Evolutionary conservation across 1,284 basidiomycete species (phyloP), one percentile per base, ranked within the genome.

Genomic region (Apiotrichum veenhuisii): DNA sequence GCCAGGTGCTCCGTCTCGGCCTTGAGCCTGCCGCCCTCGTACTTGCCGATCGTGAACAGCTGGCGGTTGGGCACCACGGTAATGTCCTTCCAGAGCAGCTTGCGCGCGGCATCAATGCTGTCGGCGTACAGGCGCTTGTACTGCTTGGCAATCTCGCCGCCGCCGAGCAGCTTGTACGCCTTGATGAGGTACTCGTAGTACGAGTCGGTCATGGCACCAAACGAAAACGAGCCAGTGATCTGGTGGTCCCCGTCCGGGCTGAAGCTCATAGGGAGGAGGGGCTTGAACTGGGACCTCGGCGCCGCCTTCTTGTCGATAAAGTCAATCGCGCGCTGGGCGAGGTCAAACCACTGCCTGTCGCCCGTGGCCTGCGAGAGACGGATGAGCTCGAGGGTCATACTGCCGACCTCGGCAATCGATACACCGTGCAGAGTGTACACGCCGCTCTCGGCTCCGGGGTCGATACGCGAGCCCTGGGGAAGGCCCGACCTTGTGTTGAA

Each of bases 151-250:
- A 62, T 54, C 12, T 63, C 41, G 26, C 41, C 42, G 5, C 67
- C 67, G 27, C 78, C 79, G 3, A 81, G 70, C 4, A 82, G 72
- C 61, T 80, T 79, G 65, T 79, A 77, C 63, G 77, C 73, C 67
- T 82, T 82, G 75, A 82, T 76, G 22, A 83, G 71, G 65, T 82
- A 83, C 64, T 82, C 82, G 67, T 82, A 83, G 68, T 81, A 82
- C 26, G 72, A 76, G 60, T 77, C 75, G 7, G 68, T 65, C 67
- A 79, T 71, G 22, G 78, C 81, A 18, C 82, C 82, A 41, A 81
- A 77, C 1, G 77, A 71, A 61, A 64, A 72, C 5, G 65, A 59
- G 33, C 77, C 76, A 3, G 34, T 12, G 23, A 68, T 54, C 9
- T 37, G 34, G 2, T 30, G 11, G 8, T 48, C 40, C 0, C 52